These are phyloP conservation scores for Lathyrus aphaca DNA, from an alignment of 306 rosid species.

Conservation along the genomic window DNA sequence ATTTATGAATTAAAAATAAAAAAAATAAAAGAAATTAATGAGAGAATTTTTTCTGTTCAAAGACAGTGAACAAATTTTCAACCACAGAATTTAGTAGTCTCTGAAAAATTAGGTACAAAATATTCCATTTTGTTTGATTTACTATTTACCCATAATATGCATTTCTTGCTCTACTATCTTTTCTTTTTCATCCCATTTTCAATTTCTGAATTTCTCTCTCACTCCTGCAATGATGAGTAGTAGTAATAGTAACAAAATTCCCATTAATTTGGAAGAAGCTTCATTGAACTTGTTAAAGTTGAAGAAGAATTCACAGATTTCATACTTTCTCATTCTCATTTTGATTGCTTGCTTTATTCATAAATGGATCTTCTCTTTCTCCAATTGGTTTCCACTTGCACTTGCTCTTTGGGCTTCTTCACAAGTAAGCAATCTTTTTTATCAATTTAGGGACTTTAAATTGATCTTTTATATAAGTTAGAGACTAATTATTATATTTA, in stretches of 20 bases:
- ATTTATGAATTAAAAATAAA: too few species aligned
- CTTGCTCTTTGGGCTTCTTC: conserved; percentile 66
- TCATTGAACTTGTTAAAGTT: conserved; percentile 50
- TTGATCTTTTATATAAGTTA: too few species aligned
- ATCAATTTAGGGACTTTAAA: too few species aligned
- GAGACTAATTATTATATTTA: too few species aligned
- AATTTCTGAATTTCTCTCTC: neutral
- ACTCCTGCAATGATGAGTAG: conserved; percentile 9
- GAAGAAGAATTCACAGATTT: conserved; percentile 49
- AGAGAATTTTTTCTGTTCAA: neutral
- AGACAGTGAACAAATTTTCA: neutral
- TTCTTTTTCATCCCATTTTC: neutral
- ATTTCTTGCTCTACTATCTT: conserved; percentile 14
- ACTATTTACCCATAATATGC: neutral
- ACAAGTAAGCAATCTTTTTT: conserved; percentile 66
- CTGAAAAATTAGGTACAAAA: neutral
- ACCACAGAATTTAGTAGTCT: neutral
- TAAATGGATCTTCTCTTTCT: conserved; percentile 75
- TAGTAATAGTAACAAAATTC: conserved; percentile 39
- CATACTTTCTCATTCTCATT: conserved; percentile 57
- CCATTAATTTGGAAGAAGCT: conserved; percentile 44
- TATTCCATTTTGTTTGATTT: neutral
- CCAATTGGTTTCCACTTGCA: conserved; percentile 74
- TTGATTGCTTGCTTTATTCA: conserved; percentile 70
- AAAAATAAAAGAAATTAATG: too few species aligned